phyloP scores from a whole-genome alignment of 1,139 yeast species.

The Hyphopichia wangnamkhiaoensis region DNA sequence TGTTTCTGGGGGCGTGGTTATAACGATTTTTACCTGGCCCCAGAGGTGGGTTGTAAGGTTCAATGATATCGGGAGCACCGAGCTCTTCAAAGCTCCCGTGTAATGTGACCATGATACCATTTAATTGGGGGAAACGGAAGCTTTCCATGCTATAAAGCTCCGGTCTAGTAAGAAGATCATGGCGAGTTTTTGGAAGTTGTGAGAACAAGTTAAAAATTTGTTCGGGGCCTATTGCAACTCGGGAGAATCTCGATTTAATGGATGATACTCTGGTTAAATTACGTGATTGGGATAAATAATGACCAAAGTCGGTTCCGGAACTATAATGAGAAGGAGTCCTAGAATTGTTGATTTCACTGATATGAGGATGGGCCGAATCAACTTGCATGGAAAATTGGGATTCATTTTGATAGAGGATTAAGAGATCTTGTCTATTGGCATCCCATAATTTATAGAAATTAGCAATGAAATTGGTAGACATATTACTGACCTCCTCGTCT shows the following conservation, averaged over 20 bases:
- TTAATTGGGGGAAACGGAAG: slow-evolving; percentile 67
- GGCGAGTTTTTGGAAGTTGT: slow-evolving; percentile 74
- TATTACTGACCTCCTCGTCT: slow-evolving; percentile 66
- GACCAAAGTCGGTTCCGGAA: slow-evolving; percentile 55
- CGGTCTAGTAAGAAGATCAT: slow-evolving; percentile 64
- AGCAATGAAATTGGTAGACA: slow-evolving; percentile 74
- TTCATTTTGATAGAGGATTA: slow-evolving; percentile 74
- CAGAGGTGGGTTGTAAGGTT: slow-evolving; percentile 14
- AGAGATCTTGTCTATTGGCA: slow-evolving; percentile 64
- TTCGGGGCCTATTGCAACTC: slow-evolving; percentile 73
- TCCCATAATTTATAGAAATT: slow-evolving; percentile 84
- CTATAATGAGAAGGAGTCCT: slow-evolving; percentile 8
- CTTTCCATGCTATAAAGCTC: slow-evolving; percentile 75
- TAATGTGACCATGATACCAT: slow-evolving; percentile 72
- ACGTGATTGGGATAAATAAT: slow-evolving; percentile 70
- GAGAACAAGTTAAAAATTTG: slow-evolving; percentile 62
- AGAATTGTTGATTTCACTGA: slow-evolving; percentile 38
- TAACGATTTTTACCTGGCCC: slow-evolving; percentile 34
- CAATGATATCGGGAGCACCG: slow-evolving; percentile 48
- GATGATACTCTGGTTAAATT: slow-evolving; percentile 72
- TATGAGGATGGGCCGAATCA: slow-evolving; percentile 53
- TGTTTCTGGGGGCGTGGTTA: slow-evolving; percentile 24
- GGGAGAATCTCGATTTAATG: slow-evolving; percentile 51
- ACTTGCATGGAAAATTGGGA: slow-evolving; percentile 80
- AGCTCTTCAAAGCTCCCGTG: slow-evolving; percentile 85